A percentile compares a stretch with the other conserved stretches of the same genome.
These are phyloP conservation scores for Albatrellus ellisii DNA, from an alignment of 768 basidiomycete species.

Conservation along the genomic window DNA sequence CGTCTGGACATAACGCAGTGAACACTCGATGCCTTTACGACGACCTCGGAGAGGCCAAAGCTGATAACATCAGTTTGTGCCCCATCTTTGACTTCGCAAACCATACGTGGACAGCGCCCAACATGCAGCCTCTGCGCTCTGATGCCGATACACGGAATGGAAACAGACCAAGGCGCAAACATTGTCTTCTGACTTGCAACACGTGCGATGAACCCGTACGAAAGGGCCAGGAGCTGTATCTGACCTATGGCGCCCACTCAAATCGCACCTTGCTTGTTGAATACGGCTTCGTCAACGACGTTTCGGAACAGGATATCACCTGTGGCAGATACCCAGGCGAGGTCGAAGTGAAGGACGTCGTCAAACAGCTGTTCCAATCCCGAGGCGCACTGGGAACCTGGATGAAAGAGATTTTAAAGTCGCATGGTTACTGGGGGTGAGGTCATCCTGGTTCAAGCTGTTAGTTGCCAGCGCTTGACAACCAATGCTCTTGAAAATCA, in stretches of 20 bases:
- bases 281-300: constrained; percentile 69
- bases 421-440: constrained; percentile 80
- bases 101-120: constrained; percentile 34
- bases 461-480: too few species aligned
- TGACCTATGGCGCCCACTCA: constrained; percentile 72
- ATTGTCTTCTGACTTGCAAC: constrained; percentile 39
- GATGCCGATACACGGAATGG: too few species aligned
- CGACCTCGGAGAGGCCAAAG: constrained; percentile 35
- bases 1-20: constrained; percentile 31
- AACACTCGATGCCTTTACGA: constrained; percentile 87
- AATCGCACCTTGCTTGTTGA: constrained; percentile 74
- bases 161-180: constrained; percentile 23
- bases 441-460: constrained; percentile 9
- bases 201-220: constrained; percentile 23
- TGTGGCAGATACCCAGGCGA: constrained; percentile 31
- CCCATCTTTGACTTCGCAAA: constrained; percentile 91
- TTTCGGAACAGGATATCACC: constrained; percentile 17
- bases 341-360: constrained; percentile 44
- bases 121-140: constrained; percentile 29
- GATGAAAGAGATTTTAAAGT: constrained; percentile 41
- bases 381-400: constrained; percentile 26
- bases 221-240: constrained; percentile 51
- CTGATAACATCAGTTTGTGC: constrained; percentile 77
- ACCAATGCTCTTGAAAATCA: background rate
- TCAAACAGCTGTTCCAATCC: constrained; percentile 36